Conservation (phyloP, 495 filamentous ascomycete species). For the Neurospora sp. region DNA sequence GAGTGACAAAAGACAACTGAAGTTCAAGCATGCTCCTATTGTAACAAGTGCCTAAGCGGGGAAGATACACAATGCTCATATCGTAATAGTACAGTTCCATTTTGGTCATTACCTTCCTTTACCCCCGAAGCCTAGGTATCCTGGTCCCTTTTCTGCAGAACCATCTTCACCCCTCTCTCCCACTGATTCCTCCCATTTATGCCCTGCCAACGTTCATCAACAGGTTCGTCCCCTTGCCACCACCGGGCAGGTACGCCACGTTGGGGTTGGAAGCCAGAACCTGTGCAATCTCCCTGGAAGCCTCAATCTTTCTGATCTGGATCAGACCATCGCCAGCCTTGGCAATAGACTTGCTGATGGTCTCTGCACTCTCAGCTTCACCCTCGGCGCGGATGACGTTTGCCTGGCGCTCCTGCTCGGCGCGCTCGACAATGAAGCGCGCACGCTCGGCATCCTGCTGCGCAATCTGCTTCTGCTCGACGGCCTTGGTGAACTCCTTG, state of each 20-base stretch:
- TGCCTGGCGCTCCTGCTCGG: conserved; percentile 97
- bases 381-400: conserved; percentile 97
- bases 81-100: conserved; percentile 21
- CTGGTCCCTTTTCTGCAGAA: background rate
- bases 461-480: conserved; percentile 99
- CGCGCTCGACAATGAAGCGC: conserved; percentile 96
- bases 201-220: conserved; percentile 41
- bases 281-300: conserved; percentile 90
- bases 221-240: conserved; percentile 54
- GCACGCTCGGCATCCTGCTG: conserved; percentile 98
- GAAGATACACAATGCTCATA: conserved; percentile 17
- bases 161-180: background rate
- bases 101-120: conserved; percentile 6
- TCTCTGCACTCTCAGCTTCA: conserved; percentile 91
- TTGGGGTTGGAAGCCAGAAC: conserved; percentile 86
- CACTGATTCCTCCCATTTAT: conserved; percentile 6
- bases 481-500: conserved; percentile 95
- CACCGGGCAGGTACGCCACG: conserved; percentile 86
- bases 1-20: background rate
- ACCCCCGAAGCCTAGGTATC: background rate
- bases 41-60: conserved; percentile 14
- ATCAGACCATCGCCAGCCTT: conserved; percentile 90
- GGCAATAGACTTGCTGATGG: conserved; percentile 84
- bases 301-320: conserved; percentile 93
- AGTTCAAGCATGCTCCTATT: background rate